Base-by-base conservation (phyloP, 73 alveolate genomes). In the Breviolum minutum region DNA sequence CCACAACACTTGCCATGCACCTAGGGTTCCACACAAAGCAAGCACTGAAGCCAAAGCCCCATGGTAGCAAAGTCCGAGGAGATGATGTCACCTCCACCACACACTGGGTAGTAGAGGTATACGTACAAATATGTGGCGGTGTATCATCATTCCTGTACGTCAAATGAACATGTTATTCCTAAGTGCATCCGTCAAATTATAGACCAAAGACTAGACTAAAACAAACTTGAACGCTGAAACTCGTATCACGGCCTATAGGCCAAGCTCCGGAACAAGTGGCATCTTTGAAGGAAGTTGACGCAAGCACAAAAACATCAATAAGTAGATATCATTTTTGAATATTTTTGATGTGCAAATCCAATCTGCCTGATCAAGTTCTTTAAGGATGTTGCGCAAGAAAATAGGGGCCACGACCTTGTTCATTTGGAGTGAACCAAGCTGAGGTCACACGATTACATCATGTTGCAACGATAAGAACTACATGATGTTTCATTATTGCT, bases 41-140 rank as follows among this genome's bases (percentile, higher is more conserved):
- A 12, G 22, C 20, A 32, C 63, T 54, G 81, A 71, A 91, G 63
- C 89, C 97, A 29, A 63, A 32, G 40, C 89, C 97, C 97, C 97
- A 91, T 64, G 97, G 97, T 0, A 80, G 63, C 48, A 91, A 40
- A 11, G 97, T 69, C 68, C 69, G 97, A 2, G 97, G 89, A 3
- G 97, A 91, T 54, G 87, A 62, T 1, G 74, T 71, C 29, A 22
- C 66, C 96, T 90, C 82, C 82, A 70, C 20, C n/a, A 7, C 2
- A 17, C 8, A 8, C 29, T 20, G n/a, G 80, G 29, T 16, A 24
- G 82, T 11, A 11, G 24, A 71, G 32, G 32, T 24, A 8, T 71
- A 24, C 14, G 82, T 26, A 12, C 82, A 24, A 13, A 71, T 6
- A 16, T 8, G 82, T 8, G 27, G 10, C 11, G 32, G 24, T 0